A percentile compares a stretch with the other conserved stretches of the same genome.
These are phyloP conservation scores for Ceratocystis smalleyi DNA, from an alignment of 2,329 filamentous ascomycete genomes.

Conservation along the genomic window DNA sequence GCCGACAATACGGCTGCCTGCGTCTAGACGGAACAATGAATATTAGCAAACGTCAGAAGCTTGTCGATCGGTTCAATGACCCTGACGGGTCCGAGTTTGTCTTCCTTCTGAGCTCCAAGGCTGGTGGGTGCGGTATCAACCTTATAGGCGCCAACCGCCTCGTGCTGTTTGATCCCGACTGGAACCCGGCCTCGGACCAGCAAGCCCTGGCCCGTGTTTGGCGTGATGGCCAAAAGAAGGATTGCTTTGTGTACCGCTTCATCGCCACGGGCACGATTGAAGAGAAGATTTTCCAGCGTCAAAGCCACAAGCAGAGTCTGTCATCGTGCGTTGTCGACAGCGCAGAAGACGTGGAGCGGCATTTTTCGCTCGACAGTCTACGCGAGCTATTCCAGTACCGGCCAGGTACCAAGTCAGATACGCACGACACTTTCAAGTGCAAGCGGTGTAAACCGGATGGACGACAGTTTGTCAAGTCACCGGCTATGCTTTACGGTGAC, in stretches of 20 bases:
- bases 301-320: constrained; percentile 93
- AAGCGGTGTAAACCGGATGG: constrained; percentile 85
- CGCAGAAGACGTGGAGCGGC: constrained; percentile 89
- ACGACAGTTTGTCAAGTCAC: constrained; percentile 73
- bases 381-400: constrained; percentile 91
- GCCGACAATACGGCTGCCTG: constrained; percentile 67
- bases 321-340: constrained; percentile 94
- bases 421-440: constrained; percentile 97
- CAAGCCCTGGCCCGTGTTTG: constrained; percentile 94
- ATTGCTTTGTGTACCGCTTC: constrained; percentile 99
- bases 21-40: constrained; percentile 96
- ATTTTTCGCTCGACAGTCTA: constrained; percentile 83
- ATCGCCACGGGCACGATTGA: constrained; percentile 96
- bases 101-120: constrained; percentile 92
- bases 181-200: constrained; percentile 96
- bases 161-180: constrained; percentile 90
- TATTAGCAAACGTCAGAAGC: constrained; percentile 88
- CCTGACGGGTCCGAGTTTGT: constrained; percentile 80
- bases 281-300: constrained; percentile 97
- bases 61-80: constrained; percentile 96
- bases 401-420: constrained; percentile 71
- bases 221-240: constrained; percentile 98
- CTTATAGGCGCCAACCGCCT: constrained; percentile 88
- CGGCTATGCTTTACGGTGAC: constrained; percentile 91
- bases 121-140: constrained; percentile 90